These are phyloP conservation scores for Candida orba DNA, from an alignment of 805 yeast species.

Conservation along the genomic window DNA sequence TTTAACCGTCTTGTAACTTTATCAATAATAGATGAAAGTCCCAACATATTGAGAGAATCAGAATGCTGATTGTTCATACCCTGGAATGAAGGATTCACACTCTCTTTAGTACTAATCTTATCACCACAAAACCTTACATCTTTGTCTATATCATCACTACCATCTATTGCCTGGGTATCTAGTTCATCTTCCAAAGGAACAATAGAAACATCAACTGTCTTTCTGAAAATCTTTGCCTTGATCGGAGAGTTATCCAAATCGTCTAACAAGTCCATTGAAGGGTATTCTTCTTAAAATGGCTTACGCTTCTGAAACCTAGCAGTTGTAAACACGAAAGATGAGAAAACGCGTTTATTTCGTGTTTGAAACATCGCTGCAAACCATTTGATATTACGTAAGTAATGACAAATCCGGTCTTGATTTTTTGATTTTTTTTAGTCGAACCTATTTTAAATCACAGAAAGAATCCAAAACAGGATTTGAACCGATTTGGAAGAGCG, in stretches of 20 bases:
- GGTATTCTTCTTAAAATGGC: too few relatives aligned
- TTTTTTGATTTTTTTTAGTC: background rate
- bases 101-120: background rate
- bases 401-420: background rate
- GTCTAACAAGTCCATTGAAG: slow-evolving; percentile 18
- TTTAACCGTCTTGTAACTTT: slow-evolving; percentile 16
- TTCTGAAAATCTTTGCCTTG: slow-evolving; percentile 17
- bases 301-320: background rate
- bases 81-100: background rate
- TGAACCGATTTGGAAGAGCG: background rate
- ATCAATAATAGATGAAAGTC: slow-evolving; percentile 7
- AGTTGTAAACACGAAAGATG: background rate
- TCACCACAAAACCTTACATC: background rate
- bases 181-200: slow-evolving; percentile 1
- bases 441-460: background rate
- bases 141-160: background rate
- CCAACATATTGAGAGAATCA: slow-evolving; percentile 1
- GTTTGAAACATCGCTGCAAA: background rate
- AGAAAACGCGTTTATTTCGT: background rate
- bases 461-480: background rate
- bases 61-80: too few relatives aligned
- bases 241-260: slow-evolving; percentile 11
- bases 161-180: slow-evolving; percentile 1
- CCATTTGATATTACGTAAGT: background rate
- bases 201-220: slow-evolving; percentile 6